Evolutionary conservation across 306 rosid species (phyloP), one percentile per base, ranked within the genome.

Genomic region (Quercus variabilis): DNA sequence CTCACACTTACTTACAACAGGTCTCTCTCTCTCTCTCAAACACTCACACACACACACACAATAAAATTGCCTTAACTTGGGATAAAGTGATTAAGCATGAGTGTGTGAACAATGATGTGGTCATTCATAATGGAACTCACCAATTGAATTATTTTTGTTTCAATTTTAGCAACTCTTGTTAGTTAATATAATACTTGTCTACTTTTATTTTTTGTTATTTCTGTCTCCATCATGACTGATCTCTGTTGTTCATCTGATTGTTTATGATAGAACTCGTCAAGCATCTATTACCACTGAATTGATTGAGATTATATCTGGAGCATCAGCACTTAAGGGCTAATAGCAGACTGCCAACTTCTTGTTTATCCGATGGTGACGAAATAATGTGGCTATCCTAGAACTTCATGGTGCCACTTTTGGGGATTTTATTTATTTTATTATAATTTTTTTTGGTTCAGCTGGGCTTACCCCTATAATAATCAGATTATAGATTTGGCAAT

Each of bases 251-350:
- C 28, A 33, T 82, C 67, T 55, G 52, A 28, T 80, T 12, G 55
- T 64, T 82, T 82, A 84, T 67, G 62, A 79, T 78, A 95, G 99
- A 86, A 95, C 99, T 74, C 99, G 99, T 75, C 99, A 95, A 93
- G 99, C 99, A 76, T 89, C 99, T 43, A 95, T 95, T 72, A 95
- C 99, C 69, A 93, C 99, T 6, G 99, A 95, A 84, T 85, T 95
- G 99, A 90, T n/a, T 23, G 99, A 95, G 92, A 93, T 95, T 86
- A 95, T 95, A 73, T 95, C 99, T 5, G 99, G 99, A 88, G 99
- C 99, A 51, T 89, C 99, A 26, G 99, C 99, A 7, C 83, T 93
- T 62, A 81, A 77, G 77, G 98, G 91, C 85, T 90, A 86, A 88
- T 74, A 72, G 62, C 80, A 30, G 81, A 60, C 71, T 26, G 70